Percentiles rank a stretch among this genome's conserved stretches.
These are phyloP conservation scores for Podospora conica DNA, from an alignment of 495 filamentous ascomycete genomes.

Conservation along the genomic window DNA sequence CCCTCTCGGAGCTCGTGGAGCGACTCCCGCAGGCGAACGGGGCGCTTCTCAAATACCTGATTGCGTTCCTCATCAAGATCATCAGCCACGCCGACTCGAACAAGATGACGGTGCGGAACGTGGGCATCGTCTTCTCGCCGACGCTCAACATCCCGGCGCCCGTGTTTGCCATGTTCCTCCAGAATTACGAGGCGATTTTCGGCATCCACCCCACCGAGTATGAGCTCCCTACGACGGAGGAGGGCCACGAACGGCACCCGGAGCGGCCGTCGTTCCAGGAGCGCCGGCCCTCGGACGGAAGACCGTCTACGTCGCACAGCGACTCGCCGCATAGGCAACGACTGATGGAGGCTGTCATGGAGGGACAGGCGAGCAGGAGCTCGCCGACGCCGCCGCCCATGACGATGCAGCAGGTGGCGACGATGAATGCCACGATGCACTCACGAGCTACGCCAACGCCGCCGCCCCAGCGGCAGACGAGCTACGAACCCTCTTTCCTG, in stretches of 20 bases:
- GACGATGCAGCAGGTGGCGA: conserved; percentile 30
- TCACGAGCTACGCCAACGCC: conserved; percentile 38
- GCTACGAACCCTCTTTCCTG: conserved; percentile 32
- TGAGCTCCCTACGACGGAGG: conserved; percentile 33
- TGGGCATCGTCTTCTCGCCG: conserved; percentile 97
- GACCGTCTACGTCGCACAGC: conserved; percentile 39
- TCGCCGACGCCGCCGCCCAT: conserved; percentile 41
- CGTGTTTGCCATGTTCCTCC: conserved; percentile 87
- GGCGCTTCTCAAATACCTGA: conserved; percentile 72
- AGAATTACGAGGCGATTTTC: conserved; percentile 84
- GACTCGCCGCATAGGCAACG: conserved; percentile 42
- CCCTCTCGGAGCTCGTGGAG: conserved; percentile 80
- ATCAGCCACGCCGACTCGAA: conserved; percentile 85
- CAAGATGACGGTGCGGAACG: conserved; percentile 97
- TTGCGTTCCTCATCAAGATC: conserved; percentile 79
- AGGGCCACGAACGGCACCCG: conserved; percentile 20
- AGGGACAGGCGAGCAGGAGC: conserved; percentile 29
- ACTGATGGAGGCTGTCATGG: conserved; percentile 33
- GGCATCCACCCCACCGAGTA: conserved; percentile 59
- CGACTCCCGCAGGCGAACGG: conserved; percentile 74
- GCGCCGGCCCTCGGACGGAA: conserved; percentile 25
- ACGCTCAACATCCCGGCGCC: conserved; percentile 95
- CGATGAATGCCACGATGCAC: conserved; percentile 29
- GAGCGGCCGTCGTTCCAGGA: conserved; percentile 28
- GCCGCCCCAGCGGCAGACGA: conserved; percentile 34